A percentile compares a stretch with the other conserved stretches of the same genome.
Conservation (phyloP, 2,329 filamentous ascomycete genomes). For the Diplodia seriata region DNA sequence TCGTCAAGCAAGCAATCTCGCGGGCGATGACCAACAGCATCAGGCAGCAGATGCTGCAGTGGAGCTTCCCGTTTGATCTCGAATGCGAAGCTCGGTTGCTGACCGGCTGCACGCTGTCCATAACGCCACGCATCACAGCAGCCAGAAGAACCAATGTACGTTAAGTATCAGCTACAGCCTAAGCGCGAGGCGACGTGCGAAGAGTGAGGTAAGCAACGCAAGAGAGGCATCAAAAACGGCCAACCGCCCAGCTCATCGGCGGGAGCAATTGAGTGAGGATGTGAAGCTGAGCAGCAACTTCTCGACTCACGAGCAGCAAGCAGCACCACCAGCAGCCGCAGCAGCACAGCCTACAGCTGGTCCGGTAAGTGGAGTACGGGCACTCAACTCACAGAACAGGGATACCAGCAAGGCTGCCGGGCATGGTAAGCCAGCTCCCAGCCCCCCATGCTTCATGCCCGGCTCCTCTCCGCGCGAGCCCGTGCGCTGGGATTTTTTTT, state of each 20-base stretch:
- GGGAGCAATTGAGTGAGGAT: slow-evolving; percentile 9
- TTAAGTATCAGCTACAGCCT: slow-evolving; percentile 6
- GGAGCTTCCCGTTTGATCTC: slow-evolving; percentile 7
- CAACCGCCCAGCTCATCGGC: not conserved
- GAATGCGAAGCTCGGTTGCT: slow-evolving; percentile 13
- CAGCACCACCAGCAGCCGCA: not conserved
- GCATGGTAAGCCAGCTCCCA: slow-evolving; percentile 3
- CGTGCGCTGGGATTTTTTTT: slow-evolving; percentile 6
- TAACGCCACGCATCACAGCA: slow-evolving; percentile 6
- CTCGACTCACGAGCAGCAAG: not conserved
- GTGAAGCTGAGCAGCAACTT: not conserved
- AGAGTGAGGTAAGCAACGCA: slow-evolving; percentile 11
- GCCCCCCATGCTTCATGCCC: slow-evolving; percentile 12
- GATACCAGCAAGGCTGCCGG: slow-evolving; percentile 12
- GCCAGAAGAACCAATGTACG: not conserved
- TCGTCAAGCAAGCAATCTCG: not conserved
- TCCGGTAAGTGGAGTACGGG: slow-evolving; percentile 12
- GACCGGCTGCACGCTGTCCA: slow-evolving; percentile 18
- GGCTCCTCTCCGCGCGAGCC: slow-evolving; percentile 25
- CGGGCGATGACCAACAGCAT: slow-evolving; percentile 4
- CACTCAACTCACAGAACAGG: slow-evolving; percentile 2
- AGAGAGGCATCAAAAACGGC: not conserved
- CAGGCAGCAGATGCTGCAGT: slow-evolving; percentile 2
- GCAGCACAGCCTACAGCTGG: slow-evolving; percentile 2
- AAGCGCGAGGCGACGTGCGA: not conserved